Base-by-base conservation (phyloP, 2,329 filamentous ascomycete species). In the Apiospora hydei region DNA sequence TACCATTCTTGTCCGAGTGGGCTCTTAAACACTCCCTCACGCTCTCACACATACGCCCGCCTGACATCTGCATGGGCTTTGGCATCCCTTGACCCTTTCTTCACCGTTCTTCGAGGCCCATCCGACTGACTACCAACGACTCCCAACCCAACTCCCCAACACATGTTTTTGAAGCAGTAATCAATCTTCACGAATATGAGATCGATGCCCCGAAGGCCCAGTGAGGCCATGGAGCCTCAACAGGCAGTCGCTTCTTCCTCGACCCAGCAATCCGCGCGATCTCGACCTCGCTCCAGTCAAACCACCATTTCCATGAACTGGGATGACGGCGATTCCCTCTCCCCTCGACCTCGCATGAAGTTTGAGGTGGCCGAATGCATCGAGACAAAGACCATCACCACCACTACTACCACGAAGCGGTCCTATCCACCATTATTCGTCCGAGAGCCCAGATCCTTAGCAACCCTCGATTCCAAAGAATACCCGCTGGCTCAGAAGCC, bases 401-500 rank as follows among this genome's bases (percentile, higher is more conserved):
- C 96, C 0, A 98, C 95, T 0, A 98, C 95, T 0, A 97, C 94
- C 0, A 97, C 95, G 1, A 94, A 94, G 75, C 91, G 81, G 87
- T 94, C 83, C 82, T 97, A 96, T 76, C 95, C 96, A 67, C 94
- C 94, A n/a, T 86, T 98, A 72, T 87, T 94, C 71, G 90, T 98
- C 76, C 91, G 90, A 75, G 89, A 93, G 72, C 92, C 94, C 34
- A 89, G 90, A 70, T 89, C 91, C 69, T 87, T 95, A 46, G 86
- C 89, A 72, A 88, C 91, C 70, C 89, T 98, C 72, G 95, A 98
- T 82, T 88, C 92, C 18, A 97, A 97, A 81, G 91, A 96, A 77
- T 99, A 97, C 81, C 96, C 96, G 51, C 86, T 99, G 43, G 96
- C 96, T 49, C 88, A 89, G 74, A 91, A 93, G 69, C 92, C 94